Evolutionary conservation across 805 yeast genomes (phyloP).

Genomic region (Nakazawaea ambrosiae): DNA sequence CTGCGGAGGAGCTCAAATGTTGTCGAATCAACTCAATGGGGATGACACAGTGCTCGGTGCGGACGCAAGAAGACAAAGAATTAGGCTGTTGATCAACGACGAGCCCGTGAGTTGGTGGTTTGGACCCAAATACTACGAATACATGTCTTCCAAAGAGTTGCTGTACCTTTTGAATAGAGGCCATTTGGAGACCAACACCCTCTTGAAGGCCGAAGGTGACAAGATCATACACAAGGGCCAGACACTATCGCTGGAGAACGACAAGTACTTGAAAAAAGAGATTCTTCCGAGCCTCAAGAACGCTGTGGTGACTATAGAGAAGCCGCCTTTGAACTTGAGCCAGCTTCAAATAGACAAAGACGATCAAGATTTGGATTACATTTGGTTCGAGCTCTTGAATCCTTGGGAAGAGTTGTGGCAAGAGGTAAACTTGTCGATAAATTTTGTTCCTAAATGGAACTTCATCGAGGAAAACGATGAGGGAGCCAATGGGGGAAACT

Average conservation of each 20-base stretch:
- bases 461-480: not conserved
- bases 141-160: constrained; percentile 26
- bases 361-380: constrained; percentile 4
- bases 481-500: not conserved
- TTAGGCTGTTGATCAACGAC: constrained; percentile 30
- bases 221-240: not conserved
- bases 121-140: constrained; percentile 41
- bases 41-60: constrained; percentile 16
- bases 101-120: constrained; percentile 38
- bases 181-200: not conserved
- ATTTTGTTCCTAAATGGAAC: constrained; percentile 10
- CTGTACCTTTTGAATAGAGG: constrained; percentile 1
- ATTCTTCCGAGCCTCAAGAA: not conserved
- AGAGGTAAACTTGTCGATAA: constrained; percentile 5
- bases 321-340: constrained; percentile 1
- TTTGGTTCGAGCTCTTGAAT: constrained; percentile 10
- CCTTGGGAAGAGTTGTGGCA: constrained; percentile 12
- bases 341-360: constrained; percentile 4
- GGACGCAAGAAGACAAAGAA: constrained; percentile 31
- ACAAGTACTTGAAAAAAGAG: not conserved
- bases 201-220: not conserved
- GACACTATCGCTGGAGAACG: not conserved
- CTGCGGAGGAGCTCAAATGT: constrained; percentile 13
- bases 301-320: not conserved
- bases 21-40: constrained; percentile 11